Base-by-base conservation (phyloP, 2,329 filamentous ascomycete species). In the Botrytis paeoniae region DNA sequence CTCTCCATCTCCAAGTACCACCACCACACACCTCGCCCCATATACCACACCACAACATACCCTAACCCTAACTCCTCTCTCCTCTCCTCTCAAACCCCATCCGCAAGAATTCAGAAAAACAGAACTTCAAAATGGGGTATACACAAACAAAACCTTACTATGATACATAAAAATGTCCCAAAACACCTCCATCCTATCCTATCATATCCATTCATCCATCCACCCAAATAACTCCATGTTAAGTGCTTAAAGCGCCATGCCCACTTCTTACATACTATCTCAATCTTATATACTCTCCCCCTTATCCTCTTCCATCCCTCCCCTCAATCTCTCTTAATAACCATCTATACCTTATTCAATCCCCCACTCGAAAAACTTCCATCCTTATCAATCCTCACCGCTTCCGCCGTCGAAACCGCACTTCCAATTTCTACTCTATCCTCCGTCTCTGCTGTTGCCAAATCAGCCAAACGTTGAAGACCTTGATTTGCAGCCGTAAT, bases 381-480 rank as follows among this genome's bases (percentile, higher is more conserved):
- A 57, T 65, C 64, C 25, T 68, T 68, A 9, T 68, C 48, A 25
- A 10, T 69, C 9, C 48, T 69, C 6, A 12, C 48, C 4, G 12
- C n/a, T 22, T 69, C 65, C 7, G n/a, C 18, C 12, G 48, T 57
- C 7, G 65, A 57, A 41, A 41, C 48, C 3, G 6, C 51, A 32
- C 51, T 57, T 4, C 51, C 2, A 22, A 18, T n/a, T 57, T 69
- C 65, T 32, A 37, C 60, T 43, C 70, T 43, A 57, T 71, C 70
- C 14, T 71, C 61, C 37, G 70, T 71, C 16, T 62, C 64, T 25
- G 79, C 79, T n/a, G 79, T 80, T 18, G 79, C 79, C 64, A 83
- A 80, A 76, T 91, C 88, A 12, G 89, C 89, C 14, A 91, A 82
- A 74, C 87, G 88, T 80, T 91, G 89, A 68, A 92, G 82, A 14